Evolutionary conservation across 2,329 filamentous ascomycete species (phyloP).

Genomic region (Sarocladiaceae sp.): DNA sequence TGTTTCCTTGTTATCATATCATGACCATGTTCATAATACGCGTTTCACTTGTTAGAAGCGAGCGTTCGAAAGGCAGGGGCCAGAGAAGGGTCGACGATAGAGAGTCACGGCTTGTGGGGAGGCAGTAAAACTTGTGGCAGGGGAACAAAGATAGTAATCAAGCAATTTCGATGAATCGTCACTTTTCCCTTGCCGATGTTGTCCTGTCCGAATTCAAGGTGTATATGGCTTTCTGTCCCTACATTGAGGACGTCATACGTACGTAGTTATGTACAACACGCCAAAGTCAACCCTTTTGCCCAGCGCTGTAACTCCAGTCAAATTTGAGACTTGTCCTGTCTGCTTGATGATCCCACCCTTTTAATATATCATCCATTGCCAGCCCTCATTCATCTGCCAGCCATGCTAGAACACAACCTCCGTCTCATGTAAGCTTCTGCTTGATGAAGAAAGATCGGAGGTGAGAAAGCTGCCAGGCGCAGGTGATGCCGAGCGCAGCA

Average conservation of each 20-base stretch:
- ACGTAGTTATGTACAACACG: not conserved
- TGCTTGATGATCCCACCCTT: not conserved
- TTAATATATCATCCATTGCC: not conserved
- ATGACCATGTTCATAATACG: slow-evolving; percentile 11
- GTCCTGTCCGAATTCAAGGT: not conserved
- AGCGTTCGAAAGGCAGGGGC: slow-evolving; percentile 4
- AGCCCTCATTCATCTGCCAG: not conserved
- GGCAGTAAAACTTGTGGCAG: not conserved
- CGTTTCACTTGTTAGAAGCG: slow-evolving; percentile 8
- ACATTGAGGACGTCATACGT: not conserved
- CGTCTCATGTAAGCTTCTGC: slow-evolving; percentile 86
- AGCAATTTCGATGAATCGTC: slow-evolving; percentile 5
- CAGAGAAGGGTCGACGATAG: not conserved
- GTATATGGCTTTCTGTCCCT: not conserved
- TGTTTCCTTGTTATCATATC: slow-evolving; percentile 14
- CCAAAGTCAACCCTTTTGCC: slow-evolving; percentile 1
- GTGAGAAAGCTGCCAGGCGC: slow-evolving; percentile 95
- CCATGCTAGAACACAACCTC: not conserved
- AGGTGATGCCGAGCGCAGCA: slow-evolving; percentile 77
- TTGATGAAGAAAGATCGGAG: slow-evolving; percentile 98
- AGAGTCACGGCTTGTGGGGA: slow-evolving; percentile 10
- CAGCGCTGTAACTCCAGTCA: slow-evolving; percentile 5
- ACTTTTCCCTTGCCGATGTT: not conserved
- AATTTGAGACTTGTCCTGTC: not conserved
- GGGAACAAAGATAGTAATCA: slow-evolving; percentile 4